phyloP scores from a whole-genome alignment of 176 grass and related monocot genomes.

The bread wheat (Triticum aestivum) region IWGSC_CS_RefSeq_v2.1 NC_057794.1:39777857-39778356 shows the following conservation, averaged over 20 bases:
- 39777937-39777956: too few species aligned
- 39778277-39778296: background rate
- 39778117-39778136: background rate
- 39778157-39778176: background rate
- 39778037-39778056: too few species aligned
- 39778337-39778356: background rate
- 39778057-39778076: too few species aligned
- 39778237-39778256: background rate
- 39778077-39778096: too few species aligned
- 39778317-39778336: background rate
- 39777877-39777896: too few species aligned
- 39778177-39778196: background rate
- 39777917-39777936: too few species aligned
- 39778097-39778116: too few species aligned
- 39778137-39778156: background rate
- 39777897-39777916: too few species aligned
- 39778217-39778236: background rate
- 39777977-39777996: background rate
- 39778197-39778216: background rate
- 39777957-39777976: too few species aligned
- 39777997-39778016: background rate
- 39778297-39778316: background rate
- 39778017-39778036: too few species aligned
- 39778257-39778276: background rate
- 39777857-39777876: too few species aligned